Base-by-base conservation (phyloP, 345 rosid species). In the Eucalyptus brandiana region DNA sequence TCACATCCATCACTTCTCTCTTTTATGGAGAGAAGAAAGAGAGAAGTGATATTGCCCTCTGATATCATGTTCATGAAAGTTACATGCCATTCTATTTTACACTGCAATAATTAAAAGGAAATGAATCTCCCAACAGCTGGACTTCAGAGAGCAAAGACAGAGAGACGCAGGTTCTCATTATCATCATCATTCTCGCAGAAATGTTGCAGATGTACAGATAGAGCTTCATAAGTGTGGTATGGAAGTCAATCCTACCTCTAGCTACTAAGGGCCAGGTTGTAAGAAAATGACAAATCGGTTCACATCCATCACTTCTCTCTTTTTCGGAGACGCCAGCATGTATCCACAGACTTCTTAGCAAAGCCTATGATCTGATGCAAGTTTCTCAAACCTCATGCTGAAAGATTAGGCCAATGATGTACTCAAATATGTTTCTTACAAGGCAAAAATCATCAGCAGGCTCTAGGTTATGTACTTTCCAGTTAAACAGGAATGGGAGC, bases 41-140 rank as follows among this genome's bases (percentile, higher is more conserved):
- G 58, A 19, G 14, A 56, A 23, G 62, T 56, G 62, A 56, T 24
- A 9, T 95, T 28, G 97, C 99, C 96, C 99, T 98, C 94, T 89
- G 88, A 44, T 19, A 51, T 88, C 89, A 72, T 16, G 6, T 56
- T 56, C 50, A n/a, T 32, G 3, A 47, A 65, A 69, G 37, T 76
- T 50, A 10, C 45, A 26, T 42, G 30, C 30, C 50, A 60, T 58
- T 60, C 60, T 37, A 53, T 49, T 42, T 32, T 76, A 44, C 48
- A 53, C 51, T 60, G 37, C 45, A 58, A 37, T n/a, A 32, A 56
- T 14, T 34, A 87, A n/a, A 85, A 88, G 86, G 69, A 88, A 58
- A 85, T 7, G 24, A 51, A 87, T 53, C 49, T n/a, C 49, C 28
- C 60, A 87, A 72, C 34, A 24, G 53, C 53, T 88, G 37, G 44